These are phyloP conservation scores for Salix caprea DNA, from an alignment of 345 rosid species.

Conservation along the genomic window DNA sequence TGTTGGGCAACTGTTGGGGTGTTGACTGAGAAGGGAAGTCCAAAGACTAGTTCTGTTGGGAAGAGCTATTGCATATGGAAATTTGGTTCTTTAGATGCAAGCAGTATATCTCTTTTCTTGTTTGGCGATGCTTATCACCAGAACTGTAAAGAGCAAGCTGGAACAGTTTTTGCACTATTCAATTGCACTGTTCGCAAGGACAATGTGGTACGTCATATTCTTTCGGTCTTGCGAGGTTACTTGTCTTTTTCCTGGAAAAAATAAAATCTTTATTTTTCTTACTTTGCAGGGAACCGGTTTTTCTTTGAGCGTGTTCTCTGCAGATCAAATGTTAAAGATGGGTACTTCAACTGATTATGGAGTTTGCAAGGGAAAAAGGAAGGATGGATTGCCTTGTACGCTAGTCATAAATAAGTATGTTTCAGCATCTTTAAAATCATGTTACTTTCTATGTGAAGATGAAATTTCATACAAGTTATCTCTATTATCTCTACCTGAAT, in stretches of 20 bases:
- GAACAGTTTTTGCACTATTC: conserved; percentile 72
- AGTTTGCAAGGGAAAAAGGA: conserved; percentile 74
- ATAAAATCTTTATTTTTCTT: conserved; percentile 2
- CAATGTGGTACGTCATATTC: conserved; percentile 32
- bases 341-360: conserved; percentile 85
- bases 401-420: conserved; percentile 67
- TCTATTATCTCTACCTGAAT: background rate
- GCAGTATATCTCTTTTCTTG: conserved; percentile 66
- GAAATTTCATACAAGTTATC: background rate
- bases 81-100: conserved; percentile 60
- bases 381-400: conserved; percentile 72
- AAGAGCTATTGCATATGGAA: conserved; percentile 72
- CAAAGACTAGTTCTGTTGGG: conserved; percentile 71
- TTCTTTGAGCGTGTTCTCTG: conserved; percentile 62
- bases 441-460: background rate
- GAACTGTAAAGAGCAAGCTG: conserved; percentile 52
- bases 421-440: background rate
- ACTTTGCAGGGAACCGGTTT: conserved; percentile 58
- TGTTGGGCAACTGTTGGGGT: conserved; percentile 91
- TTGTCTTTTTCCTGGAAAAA: background rate
- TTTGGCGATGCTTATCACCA: conserved; percentile 79
- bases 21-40: conserved; percentile 68
- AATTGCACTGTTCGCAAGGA: conserved; percentile 69
- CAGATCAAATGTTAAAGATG: conserved; percentile 66
- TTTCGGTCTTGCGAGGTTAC: background rate